phyloP scores from a whole-genome alignment of 345 rosid species.

The Raphanus sativus region DNA sequence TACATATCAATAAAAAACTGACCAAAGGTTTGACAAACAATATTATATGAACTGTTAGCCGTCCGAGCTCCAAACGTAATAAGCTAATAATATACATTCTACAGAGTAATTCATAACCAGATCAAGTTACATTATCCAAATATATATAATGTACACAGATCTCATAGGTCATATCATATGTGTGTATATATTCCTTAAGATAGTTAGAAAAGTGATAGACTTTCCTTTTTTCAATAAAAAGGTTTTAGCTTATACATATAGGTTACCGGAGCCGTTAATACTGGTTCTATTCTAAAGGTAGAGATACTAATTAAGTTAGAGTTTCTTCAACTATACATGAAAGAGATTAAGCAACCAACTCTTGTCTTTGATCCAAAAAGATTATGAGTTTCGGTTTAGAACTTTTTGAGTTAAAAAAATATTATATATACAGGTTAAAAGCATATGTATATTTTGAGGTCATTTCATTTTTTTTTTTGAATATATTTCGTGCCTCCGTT shows the following conservation, averaged over 20 bases:
- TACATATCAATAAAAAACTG: background rate
- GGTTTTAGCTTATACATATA: background rate
- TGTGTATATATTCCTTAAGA: background rate
- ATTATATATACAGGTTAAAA: too few species aligned
- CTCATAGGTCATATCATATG: background rate
- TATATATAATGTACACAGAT: background rate
- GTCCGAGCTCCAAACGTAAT: conserved; percentile 19
- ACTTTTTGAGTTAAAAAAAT: too few species aligned
- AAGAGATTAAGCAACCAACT: too few species aligned
- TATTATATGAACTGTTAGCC: conserved; percentile 27
- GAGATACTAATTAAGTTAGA: background rate
- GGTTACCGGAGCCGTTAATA: background rate
- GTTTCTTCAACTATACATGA: background rate
- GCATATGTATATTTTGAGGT: background rate
- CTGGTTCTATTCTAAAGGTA: background rate
- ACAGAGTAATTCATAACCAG: background rate
- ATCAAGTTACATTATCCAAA: conserved; percentile 25
- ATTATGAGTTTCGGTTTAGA: too few species aligned
- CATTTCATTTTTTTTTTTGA: background rate
- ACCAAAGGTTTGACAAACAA: conserved; percentile 12
- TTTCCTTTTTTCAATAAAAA: background rate
- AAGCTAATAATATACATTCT: background rate
- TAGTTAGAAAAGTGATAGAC: conserved; percentile 10
- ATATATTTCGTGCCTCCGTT: conserved; percentile 5
- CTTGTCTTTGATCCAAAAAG: too few species aligned